Percentiles rank a stretch among this genome's conserved stretches.
Evolutionary conservation across 306 rosid species (phyloP).

Genomic region (Quercus engelmannii): DNA sequence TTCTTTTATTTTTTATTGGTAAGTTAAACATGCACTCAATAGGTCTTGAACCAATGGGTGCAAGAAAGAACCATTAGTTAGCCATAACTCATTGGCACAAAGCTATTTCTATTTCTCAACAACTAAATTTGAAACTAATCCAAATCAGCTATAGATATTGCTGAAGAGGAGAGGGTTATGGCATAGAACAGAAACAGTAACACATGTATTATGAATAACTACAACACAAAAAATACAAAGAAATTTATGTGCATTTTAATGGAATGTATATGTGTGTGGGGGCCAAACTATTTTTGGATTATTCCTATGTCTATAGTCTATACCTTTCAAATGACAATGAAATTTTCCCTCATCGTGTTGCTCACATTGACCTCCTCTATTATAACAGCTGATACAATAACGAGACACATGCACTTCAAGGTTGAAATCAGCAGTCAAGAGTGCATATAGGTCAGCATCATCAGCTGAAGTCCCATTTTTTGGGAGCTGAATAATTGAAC

Average conservation of each 20-base stretch:
- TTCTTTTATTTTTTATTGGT: no score
- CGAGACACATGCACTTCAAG: not conserved
- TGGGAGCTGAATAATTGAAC: conserved; percentile 28
- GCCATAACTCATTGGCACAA: not conserved
- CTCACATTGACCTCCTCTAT: conserved; percentile 5
- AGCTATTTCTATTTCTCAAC: not conserved
- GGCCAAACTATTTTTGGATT: not conserved
- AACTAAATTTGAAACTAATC: no score
- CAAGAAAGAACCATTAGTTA: no score
- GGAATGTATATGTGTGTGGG: no score
- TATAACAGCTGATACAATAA: conserved; percentile 24
- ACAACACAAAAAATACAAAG: not conserved
- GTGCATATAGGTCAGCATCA: not conserved
- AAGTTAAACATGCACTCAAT: not conserved
- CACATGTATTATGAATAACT: not conserved
- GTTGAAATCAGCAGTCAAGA: not conserved
- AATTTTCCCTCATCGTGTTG: conserved; percentile 3
- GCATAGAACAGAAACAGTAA: not conserved
- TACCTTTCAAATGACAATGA: conserved; percentile 23
- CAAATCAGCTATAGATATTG: no score
- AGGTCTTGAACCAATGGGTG: no score
- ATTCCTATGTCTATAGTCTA: not conserved
- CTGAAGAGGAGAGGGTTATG: no score
- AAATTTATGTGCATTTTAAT: not conserved
- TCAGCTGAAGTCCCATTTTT: conserved; percentile 13